Evolutionary conservation across 176 grass and related monocot genomes (phyloP), one percentile per base, ranked within the genome.

Genomic region (Guadua angustifolia): DNA sequence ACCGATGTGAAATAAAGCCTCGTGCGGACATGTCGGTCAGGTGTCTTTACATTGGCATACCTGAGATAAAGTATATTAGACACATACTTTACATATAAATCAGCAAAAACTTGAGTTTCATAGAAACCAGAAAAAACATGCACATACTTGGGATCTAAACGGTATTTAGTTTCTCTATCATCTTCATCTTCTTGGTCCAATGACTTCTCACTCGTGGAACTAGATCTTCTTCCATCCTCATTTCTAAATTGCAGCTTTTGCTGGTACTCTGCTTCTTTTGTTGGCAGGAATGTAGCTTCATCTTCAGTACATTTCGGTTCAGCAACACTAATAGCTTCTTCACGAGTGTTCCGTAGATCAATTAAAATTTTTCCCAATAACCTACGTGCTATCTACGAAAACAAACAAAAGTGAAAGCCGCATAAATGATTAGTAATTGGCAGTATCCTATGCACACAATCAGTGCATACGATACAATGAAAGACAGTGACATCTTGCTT

Each of bases 1-100:
- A 99, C 96, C 70, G 96, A 99, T 76, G 96, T 99, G 77, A 99
- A 99, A 84, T 99, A 99, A 90, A 99, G 96, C 74, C 96, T 95
- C 63, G 96, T 99, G 7, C 96, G 96, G 86, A 99, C 93, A 90
- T 99, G 96, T 70, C 96, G 80, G 50, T 99, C 96, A 79, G 96
- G 96, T 89, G 96, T 92, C 85, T 86, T 89, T 73, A 99, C 96
- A 88, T 99, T 99, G 63, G 96, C 96, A 88, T 99, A 99, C 89
- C 96, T 99, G 89, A 79, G 83, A 74, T 63, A 16, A 66, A 90
- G 80, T 79, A 70, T 53, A 86, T 74, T 53, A 74, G 63, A 79
- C 66, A 71, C 74, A 81, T 79, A 83, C 12, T 87, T 72, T 25
- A 40, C 16, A 60, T 53, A 68, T 66, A 90, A 59, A 87, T 79